Conservation (phyloP, 805 yeast genomes). For the Schizosaccharomyces lindneri region DNA sequence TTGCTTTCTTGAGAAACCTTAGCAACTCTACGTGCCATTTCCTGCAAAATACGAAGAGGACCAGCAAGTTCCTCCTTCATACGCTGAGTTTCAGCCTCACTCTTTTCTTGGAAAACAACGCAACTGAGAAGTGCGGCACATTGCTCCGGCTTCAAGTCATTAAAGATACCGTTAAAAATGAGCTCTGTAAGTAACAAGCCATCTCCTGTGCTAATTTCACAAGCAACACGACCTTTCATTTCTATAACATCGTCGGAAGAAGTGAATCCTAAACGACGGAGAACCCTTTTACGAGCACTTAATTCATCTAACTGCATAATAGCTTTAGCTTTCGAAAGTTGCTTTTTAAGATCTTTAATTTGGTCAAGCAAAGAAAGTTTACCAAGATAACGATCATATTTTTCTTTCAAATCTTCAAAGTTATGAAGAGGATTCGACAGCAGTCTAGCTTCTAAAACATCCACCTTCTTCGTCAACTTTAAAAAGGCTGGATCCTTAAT, state of each 20-base stretch:
- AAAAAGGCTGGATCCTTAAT: constrained; percentile 59
- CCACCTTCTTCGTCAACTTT: constrained; percentile 36
- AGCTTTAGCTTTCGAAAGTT: constrained; percentile 64
- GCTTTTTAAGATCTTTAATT: constrained; percentile 33
- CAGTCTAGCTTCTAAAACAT: constrained; percentile 54
- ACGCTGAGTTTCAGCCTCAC: constrained; percentile 58
- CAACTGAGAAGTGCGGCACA: constrained; percentile 81
- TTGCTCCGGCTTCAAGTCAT: constrained; percentile 66
- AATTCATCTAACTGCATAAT: constrained; percentile 85
- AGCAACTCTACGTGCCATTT: constrained; percentile 78
- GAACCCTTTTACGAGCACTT: constrained; percentile 74
- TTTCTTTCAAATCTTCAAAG: constrained; percentile 26
- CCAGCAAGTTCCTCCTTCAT: constrained; percentile 77
- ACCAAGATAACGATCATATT: constrained; percentile 37
- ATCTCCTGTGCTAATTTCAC: constrained; percentile 40
- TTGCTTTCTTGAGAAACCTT: constrained; percentile 74
- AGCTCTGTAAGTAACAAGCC: constrained; percentile 70
- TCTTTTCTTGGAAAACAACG: constrained; percentile 89
- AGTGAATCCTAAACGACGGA: constrained; percentile 76
- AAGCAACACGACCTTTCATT: constrained; percentile 88
- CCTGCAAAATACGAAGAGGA: constrained; percentile 68
- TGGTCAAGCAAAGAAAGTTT: constrained; percentile 39
- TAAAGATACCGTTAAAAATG: constrained; percentile 86
- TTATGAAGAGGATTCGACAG: constrained; percentile 36
- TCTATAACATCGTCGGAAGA: constrained; percentile 75